Conservation (phyloP, 805 yeast genomes). For the Wickerhamiella siamensis region DNA sequence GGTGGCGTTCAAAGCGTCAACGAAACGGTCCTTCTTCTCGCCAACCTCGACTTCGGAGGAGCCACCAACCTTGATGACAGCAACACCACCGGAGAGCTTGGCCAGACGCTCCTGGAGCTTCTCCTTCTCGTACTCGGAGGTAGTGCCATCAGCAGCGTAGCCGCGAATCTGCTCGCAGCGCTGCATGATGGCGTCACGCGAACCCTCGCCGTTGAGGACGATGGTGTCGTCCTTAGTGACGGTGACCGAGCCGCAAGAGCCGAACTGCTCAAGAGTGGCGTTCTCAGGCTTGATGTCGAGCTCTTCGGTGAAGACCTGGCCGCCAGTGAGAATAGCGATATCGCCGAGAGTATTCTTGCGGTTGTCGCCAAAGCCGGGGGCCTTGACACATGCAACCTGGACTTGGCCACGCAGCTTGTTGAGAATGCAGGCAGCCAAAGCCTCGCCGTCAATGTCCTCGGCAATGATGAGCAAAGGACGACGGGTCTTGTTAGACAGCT, state of each 20-base stretch:
- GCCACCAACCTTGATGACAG: conserved; percentile 95
- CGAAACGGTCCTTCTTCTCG: conserved; percentile 98
- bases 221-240: conserved; percentile 94
- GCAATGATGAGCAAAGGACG: conserved; percentile 88
- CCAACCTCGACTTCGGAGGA: conserved; percentile 95
- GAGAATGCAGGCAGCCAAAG: conserved; percentile 91
- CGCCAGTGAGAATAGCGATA: conserved; percentile 87
- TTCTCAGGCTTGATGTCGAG: conserved; percentile 90
- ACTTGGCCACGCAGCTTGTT: conserved; percentile 98
- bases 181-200: conserved; percentile 60
- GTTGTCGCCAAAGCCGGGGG: conserved; percentile 99
- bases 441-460: conserved; percentile 96
- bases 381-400: conserved; percentile 92
- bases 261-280: conserved; percentile 79
- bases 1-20: conserved; percentile 95
- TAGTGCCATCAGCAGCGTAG: conserved; percentile 56
- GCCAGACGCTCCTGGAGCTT: conserved; percentile 96
- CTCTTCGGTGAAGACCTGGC: conserved; percentile 79
- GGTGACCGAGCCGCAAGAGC: conserved; percentile 81
- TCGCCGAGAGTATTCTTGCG: conserved; percentile 93
- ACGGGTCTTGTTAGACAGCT: conserved; percentile 81
- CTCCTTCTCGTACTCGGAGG: conserved; percentile 83
- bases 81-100: conserved; percentile 95
- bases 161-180: conserved; percentile 92
- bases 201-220: conserved; percentile 81